Conservation (phyloP, 495 filamentous ascomycete species). For the Lineolata rhizophorae region DNA sequence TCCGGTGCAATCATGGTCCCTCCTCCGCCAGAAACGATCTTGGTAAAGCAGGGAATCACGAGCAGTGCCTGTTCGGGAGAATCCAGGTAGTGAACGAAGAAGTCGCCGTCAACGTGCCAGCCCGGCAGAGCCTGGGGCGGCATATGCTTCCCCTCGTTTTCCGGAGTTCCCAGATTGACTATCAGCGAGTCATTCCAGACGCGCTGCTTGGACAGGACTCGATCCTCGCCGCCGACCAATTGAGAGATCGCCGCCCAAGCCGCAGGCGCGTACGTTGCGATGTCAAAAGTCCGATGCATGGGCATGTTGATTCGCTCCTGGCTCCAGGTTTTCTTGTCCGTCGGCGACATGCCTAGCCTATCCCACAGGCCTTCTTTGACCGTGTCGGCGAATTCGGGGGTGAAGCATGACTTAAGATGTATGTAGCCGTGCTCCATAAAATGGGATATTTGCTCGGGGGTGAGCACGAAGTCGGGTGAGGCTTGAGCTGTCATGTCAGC, state of each 20-base stretch:
- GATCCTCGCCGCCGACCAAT: conserved; percentile 43
- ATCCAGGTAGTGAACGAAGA: conserved; percentile 56
- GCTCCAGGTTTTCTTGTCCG: conserved; percentile 45
- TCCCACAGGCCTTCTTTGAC: conserved; percentile 42
- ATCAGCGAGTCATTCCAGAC: conserved; percentile 49
- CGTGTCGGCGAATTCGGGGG: conserved; percentile 31
- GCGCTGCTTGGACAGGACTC: conserved; percentile 25
- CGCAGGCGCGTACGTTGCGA: conserved; percentile 37
- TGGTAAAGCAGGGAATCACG: conserved; percentile 47
- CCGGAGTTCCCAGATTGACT: conserved; percentile 44
- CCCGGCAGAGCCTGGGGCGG: conserved; percentile 27
- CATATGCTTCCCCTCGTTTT: conserved; percentile 27
- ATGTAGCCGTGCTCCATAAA: conserved; percentile 47
- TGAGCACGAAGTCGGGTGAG: too few relatives aligned
- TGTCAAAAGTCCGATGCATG: conserved; percentile 27
- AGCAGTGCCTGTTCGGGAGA: conserved; percentile 50
- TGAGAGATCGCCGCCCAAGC: conserved; percentile 51
- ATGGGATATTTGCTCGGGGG: conserved; percentile 36
- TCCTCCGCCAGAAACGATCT: conserved; percentile 37
- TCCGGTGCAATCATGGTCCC: conserved; percentile 45
- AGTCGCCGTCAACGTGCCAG: conserved; percentile 64
- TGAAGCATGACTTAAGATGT: conserved; percentile 37
- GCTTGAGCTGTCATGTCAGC: too few relatives aligned
- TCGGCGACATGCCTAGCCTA: conserved; percentile 40
- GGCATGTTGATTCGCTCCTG: conserved; percentile 42